phyloP scores from a whole-genome alignment of 2,329 filamentous ascomycete genomes.

The Colletotrichum somersetense region DNA sequence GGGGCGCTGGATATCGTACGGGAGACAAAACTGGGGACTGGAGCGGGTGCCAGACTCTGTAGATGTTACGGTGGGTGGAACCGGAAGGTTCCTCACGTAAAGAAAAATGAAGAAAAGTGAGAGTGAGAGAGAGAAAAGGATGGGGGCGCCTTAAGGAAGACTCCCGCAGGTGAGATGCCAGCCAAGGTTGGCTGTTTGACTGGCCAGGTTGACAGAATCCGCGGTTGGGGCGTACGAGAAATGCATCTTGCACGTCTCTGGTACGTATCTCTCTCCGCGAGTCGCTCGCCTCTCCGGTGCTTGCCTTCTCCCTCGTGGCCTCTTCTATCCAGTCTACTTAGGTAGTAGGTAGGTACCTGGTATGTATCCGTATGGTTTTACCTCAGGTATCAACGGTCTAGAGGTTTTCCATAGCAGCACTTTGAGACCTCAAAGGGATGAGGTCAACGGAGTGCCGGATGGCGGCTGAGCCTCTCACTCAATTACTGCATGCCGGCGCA shows the following conservation, averaged over 20 bases:
- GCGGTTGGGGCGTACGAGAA: constrained; percentile 26
- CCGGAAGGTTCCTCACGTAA: constrained; percentile 12
- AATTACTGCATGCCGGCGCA: constrained; percentile 27
- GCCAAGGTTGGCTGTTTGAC: constrained; percentile 27
- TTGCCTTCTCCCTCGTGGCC: constrained; percentile 25
- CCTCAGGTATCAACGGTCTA: constrained; percentile 33
- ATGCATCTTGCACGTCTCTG: constrained; percentile 15
- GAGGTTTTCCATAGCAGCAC: constrained; percentile 19
- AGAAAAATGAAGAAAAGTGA: constrained; percentile 3
- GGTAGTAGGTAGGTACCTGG: not conserved
- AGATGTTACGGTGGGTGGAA: constrained; percentile 39
- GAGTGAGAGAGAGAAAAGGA: not conserved
- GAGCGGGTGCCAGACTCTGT: constrained; percentile 9
- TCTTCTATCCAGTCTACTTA: not conserved
- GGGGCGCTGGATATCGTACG: constrained; percentile 28
- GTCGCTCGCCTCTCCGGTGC: constrained; percentile 16
- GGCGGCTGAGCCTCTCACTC: constrained; percentile 35
- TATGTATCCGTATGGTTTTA: not conserved
- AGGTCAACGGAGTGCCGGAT: constrained; percentile 21
- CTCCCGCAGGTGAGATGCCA: constrained; percentile 19
- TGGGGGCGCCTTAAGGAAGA: constrained; percentile 11
- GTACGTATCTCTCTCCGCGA: constrained; percentile 21
- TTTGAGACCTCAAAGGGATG: constrained; percentile 21
- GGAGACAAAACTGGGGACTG: constrained; percentile 28
- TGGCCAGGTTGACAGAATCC: constrained; percentile 36